A percentile compares a stretch with the other conserved stretches of the same genome.
These are phyloP conservation scores for Coccinonectria pachysandricola DNA, from an alignment of 2,329 filamentous ascomycete species.

Conservation along the genomic window DNA sequence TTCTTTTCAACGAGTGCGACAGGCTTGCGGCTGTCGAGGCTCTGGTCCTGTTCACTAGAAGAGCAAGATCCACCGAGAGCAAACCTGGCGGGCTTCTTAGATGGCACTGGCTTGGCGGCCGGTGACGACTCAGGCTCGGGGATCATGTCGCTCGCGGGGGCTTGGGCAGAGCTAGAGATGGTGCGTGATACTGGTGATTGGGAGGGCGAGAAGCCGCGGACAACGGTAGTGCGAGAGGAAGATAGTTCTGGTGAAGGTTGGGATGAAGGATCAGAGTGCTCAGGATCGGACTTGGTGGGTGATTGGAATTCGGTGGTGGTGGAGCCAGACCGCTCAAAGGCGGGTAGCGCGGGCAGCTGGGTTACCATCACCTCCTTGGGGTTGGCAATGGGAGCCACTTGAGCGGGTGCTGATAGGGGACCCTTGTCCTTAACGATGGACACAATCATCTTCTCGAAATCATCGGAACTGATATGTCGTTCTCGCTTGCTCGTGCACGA, in stretches of 20 bases:
- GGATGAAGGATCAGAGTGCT: conserved; percentile 19
- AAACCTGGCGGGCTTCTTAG: conserved; percentile 56
- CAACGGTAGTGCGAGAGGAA: conserved; percentile 40
- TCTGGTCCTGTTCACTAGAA: conserved; percentile 48
- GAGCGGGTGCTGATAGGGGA: conserved; percentile 35
- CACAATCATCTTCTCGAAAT: conserved; percentile 87
- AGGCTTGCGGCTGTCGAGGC: conserved; percentile 32
- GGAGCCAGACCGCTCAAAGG: conserved; percentile 32
- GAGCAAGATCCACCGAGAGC: conserved; percentile 73
- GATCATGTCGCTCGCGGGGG: conserved; percentile 44
- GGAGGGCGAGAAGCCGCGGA: conserved; percentile 78
- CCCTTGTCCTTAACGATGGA: conserved; percentile 83
- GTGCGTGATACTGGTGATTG: conserved; percentile 43
- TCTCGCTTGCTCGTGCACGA: conserved; percentile 67
- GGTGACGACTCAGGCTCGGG: conserved; percentile 49
- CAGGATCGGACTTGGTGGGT: conserved; percentile 51
- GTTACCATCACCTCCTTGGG: conserved; percentile 30
- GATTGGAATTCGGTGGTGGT: conserved; percentile 33
- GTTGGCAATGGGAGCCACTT: conserved; percentile 21
- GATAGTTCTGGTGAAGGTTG: conserved; percentile 18
- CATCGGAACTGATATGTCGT: conserved; percentile 84
- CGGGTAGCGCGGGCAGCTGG: conserved; percentile 19
- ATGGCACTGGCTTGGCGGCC: conserved; percentile 55
- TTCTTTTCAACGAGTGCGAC: conserved; percentile 22
- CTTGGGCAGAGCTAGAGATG: conserved; percentile 38